A percentile compares a stretch with the other conserved stretches of the same genome.
Conservation (phyloP, 192 early-diverging fungal genomes). For the Geranomyces variabilis region DNA sequence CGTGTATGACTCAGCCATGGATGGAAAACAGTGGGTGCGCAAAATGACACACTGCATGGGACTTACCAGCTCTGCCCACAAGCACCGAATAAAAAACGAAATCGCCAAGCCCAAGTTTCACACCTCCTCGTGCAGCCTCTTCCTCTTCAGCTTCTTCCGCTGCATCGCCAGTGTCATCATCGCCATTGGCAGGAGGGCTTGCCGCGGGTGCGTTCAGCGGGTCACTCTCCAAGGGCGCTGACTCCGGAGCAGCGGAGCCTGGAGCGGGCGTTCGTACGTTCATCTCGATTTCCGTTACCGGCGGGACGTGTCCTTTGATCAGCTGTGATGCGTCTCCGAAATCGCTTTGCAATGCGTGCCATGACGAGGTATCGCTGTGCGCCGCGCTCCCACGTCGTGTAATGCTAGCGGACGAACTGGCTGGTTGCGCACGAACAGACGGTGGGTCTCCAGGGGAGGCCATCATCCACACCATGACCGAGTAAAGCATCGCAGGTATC, state of each 20-base stretch:
- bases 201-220: background rate
- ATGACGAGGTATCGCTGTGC: background rate
- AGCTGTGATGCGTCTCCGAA: conserved; percentile 21
- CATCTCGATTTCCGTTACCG: background rate
- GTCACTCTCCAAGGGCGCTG: background rate
- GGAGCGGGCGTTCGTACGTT: background rate
- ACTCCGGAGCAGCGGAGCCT: background rate
- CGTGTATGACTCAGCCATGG: no score
- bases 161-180: background rate
- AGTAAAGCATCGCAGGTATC: conserved; percentile 76
- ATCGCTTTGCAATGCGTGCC: conserved; percentile 2
- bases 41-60: background rate
- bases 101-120: conserved; percentile 87
- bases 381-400: background rate
- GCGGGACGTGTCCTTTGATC: background rate
- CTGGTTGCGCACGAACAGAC: background rate
- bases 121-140: conserved; percentile 62
- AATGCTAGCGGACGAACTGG: background rate
- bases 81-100: conserved; percentile 91
- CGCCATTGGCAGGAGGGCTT: background rate
- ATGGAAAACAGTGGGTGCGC: background rate
- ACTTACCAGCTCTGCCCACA: conserved; percentile 72
- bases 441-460: conserved; percentile 46
- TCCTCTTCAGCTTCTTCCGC: conserved; percentile 37
- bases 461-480: conserved; percentile 70